Base-by-base conservation (phyloP, 176 grass and related monocot species). In the Carex kokanica region DNA sequence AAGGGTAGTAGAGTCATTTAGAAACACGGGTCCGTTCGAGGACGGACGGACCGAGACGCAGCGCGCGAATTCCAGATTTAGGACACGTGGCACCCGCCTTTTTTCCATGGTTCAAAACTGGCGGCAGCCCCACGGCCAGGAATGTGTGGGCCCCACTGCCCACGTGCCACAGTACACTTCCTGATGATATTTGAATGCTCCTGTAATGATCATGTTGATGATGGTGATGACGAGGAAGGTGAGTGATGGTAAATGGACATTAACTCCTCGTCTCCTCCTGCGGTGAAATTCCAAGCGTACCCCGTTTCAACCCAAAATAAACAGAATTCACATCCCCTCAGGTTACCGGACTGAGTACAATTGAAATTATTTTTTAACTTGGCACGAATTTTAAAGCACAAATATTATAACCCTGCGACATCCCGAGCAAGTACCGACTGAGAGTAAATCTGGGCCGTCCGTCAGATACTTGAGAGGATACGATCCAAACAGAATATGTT, bases 1-100 rank as follows among this genome's bases (percentile, higher is more conserved):
- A 32, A 78, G 78, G 55, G 17, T 40, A 62, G 0, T 36, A 13
- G 0, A 0, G 56, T 62, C 78, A 60, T 80, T 80, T 41, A 11
- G 17, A 54, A 29, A 78, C 38, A 60, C 10, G 21, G 25, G 20
- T 52, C 70, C 43, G 43, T 74, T 52, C 18, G 2, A 74, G 5
- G 77, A 41, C 78, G n/a, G 8, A 80, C 58, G 54, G 17, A 80
- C 72, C 72, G 72, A 75, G 72, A 75, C 47, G 23, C 72, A 54
- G 72, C 72, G 72, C 72, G 72, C 72, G 72, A 75, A 75, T 29
- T 8, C 47, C 47, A 75, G 47, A 75, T 54, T 6, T 29, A 7
- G 0, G 12, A 75, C 72, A 75, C 47, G 72, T 75, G 72, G 23
- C 24, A 47, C 72, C 72, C 45, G 78, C 78, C 56, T 62, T 60